Evolutionary conservation across 805 yeast genomes (phyloP).

Genomic region (Candida nitratophila): DNA sequence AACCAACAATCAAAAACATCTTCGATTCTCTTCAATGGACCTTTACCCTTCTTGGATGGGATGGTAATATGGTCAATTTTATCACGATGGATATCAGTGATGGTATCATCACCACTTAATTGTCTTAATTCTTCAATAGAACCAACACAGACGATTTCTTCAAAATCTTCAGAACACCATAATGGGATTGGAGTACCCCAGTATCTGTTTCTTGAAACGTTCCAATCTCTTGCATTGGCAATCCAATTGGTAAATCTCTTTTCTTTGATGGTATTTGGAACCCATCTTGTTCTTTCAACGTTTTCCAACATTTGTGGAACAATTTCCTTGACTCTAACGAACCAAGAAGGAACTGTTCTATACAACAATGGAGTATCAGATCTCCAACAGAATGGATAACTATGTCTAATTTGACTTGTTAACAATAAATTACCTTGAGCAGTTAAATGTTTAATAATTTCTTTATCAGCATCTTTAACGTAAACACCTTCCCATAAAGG

Average conservation of each 20-base stretch:
- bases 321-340: slow-evolving; percentile 80
- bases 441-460: slow-evolving; percentile 79
- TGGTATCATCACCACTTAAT: slow-evolving; percentile 73
- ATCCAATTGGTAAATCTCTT: slow-evolving; percentile 98
- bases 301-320: slow-evolving; percentile 85
- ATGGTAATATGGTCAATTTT: slow-evolving; percentile 85
- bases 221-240: slow-evolving; percentile 99
- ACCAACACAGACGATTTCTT: slow-evolving; percentile 91
- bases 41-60: slow-evolving; percentile 88
- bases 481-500: slow-evolving; percentile 71
- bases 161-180: slow-evolving; percentile 92
- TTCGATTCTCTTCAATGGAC: slow-evolving; percentile 80
- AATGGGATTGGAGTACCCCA: slow-evolving; percentile 99
- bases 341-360: slow-evolving; percentile 98
- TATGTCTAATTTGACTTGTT: slow-evolving; percentile 82
- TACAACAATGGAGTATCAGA: slow-evolving; percentile 96
- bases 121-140: slow-evolving; percentile 81
- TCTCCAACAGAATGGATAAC: slow-evolving; percentile 99
- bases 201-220: slow-evolving; percentile 94
- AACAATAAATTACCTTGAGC: slow-evolving; percentile 68
- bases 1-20: slow-evolving; percentile 99
- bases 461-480: slow-evolving; percentile 93
- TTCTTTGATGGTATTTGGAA: slow-evolving; percentile 82
- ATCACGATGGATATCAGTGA: slow-evolving; percentile 93
- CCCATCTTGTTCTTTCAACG: slow-evolving; percentile 89